Conservation (phyloP, 768 basidiomycete genomes). For the Lactarius akahatsu region DNA sequence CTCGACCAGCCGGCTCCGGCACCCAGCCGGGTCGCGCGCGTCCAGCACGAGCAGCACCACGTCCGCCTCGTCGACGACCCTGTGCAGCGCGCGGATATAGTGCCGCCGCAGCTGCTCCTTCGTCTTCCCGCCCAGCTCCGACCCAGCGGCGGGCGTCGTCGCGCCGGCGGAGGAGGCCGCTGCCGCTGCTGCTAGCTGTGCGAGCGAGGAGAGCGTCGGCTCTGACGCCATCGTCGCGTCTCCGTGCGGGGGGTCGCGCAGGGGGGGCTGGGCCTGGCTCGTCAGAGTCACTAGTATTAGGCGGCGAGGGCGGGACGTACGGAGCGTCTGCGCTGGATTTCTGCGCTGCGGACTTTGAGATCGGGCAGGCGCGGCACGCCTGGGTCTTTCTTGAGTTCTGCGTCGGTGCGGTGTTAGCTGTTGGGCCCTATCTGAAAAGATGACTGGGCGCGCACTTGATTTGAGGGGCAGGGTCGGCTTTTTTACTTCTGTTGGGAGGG, state of each 20-base stretch:
- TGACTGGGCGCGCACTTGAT: background rate
- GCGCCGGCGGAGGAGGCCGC: no score
- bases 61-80: constrained; percentile 92
- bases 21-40: constrained; percentile 93
- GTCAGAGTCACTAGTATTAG: no score
- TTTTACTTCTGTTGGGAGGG: no score
- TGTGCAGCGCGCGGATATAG: constrained; percentile 78
- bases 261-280: constrained; percentile 6
- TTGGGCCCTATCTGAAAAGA: no score
- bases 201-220: constrained; percentile 63
- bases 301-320: constrained; percentile 33
- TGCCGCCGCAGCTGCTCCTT: constrained; percentile 70
- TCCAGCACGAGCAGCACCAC: constrained; percentile 89
- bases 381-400: constrained; percentile 86
- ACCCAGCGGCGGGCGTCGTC: constrained; percentile 40
- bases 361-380: constrained; percentile 82
- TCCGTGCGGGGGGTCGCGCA: constrained; percentile 35
- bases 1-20: constrained; percentile 87
- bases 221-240: constrained; percentile 75
- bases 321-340: constrained; percentile 45
- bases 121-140: constrained; percentile 41
- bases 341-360: constrained; percentile 59
- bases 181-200: constrained; percentile 46
- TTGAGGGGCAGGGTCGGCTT: background rate
- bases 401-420: background rate